Evolutionary conservation across 768 basidiomycete genomes (phyloP).

Genomic region (Fibroporia radiculosa): DNA sequence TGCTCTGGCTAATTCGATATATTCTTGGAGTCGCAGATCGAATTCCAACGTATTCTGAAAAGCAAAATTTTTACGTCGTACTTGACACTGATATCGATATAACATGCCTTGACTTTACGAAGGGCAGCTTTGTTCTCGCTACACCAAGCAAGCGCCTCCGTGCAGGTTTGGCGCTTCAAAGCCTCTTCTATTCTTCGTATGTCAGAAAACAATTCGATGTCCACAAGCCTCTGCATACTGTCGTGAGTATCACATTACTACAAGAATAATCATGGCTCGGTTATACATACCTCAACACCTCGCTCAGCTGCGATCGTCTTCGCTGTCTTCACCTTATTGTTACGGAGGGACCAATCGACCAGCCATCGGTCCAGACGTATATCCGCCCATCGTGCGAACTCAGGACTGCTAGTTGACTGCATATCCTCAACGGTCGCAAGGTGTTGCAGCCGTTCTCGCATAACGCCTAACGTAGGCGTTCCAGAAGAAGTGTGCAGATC

Average conservation of each 20-base stretch:
- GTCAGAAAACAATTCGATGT: slow-evolving; percentile 87
- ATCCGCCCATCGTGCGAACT: slow-evolving; percentile 73
- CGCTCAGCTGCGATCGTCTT: slow-evolving; percentile 66
- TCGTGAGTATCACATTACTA: slow-evolving; percentile 2
- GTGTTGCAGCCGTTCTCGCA: slow-evolving; percentile 68
- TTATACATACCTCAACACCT: slow-evolving; percentile 58
- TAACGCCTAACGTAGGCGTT: slow-evolving; percentile 58
- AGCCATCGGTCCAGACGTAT: slow-evolving; percentile 81
- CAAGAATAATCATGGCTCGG: not conserved
- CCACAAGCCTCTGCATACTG: slow-evolving; percentile 63
- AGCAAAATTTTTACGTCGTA: not conserved
- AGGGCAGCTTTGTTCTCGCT: slow-evolving; percentile 92
- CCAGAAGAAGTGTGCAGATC: slow-evolving; percentile 41
- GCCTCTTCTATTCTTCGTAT: slow-evolving; percentile 83
- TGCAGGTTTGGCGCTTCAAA: slow-evolving; percentile 64
- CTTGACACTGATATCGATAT: not conserved
- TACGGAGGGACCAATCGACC: slow-evolving; percentile 86
- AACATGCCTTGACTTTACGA: slow-evolving; percentile 81
- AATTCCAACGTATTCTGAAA: slow-evolving; percentile 95
- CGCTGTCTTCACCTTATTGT: slow-evolving; percentile 73
- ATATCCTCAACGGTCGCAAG: slow-evolving; percentile 56
- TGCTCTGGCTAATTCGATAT: slow-evolving; percentile 80
- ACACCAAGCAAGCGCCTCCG: slow-evolving; percentile 92
- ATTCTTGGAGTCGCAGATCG: slow-evolving; percentile 91
- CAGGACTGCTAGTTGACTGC: slow-evolving; percentile 40